Evolutionary conservation across 768 basidiomycete species (phyloP), one percentile per base, ranked within the genome.

Genomic region (Asterophora parasitica): DNA sequence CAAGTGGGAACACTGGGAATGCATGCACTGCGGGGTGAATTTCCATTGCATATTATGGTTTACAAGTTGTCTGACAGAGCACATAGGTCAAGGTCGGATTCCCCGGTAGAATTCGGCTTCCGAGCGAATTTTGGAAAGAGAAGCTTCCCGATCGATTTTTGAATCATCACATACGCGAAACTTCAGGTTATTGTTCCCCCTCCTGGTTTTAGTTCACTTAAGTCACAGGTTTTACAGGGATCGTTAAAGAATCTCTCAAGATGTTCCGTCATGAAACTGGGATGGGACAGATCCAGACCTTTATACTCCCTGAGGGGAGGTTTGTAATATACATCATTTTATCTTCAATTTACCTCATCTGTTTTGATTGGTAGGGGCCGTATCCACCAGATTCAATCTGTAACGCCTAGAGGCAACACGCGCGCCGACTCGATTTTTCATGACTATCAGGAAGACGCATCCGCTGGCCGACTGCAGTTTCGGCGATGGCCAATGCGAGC

Each of bases 1-100:
- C 44, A 83, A 82, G 63, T 89, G 87, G 88, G 78, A 86, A 58
- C 58, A 74, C 41, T 88, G 85, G 79, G 76, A 85, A 60, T 92
- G 88, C 57, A 63, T 70, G 27, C 57, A 70, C 47, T 91, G 87
- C 59, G 56, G 69, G 13, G 88, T 87, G 30, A 52, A 47, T 16
- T 39, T 43, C 33, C 46, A 5, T 52, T 17, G 2, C 33, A 34
- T 15, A 27, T 13, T 15, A 16, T 32, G n/a, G 43, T 7, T 7
- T n/a, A 6, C 4, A 27, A 2, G 13, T 39, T 7, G 16, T 33
- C 44, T 39, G 28, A 43, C 11, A 32, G 30, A 42, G 46, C 34
- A 15, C 35, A 6, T 16, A 70, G 68, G 53, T 43, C 1, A 61
- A 42, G 4, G 52, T 60, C n/a, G 45, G 41, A 1, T 49, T 67